These are phyloP conservation scores for Marchantia paleacea DNA, from an alignment of 225 moss, liverwort and hornwort genomes.

Conservation along the genomic window DNA sequence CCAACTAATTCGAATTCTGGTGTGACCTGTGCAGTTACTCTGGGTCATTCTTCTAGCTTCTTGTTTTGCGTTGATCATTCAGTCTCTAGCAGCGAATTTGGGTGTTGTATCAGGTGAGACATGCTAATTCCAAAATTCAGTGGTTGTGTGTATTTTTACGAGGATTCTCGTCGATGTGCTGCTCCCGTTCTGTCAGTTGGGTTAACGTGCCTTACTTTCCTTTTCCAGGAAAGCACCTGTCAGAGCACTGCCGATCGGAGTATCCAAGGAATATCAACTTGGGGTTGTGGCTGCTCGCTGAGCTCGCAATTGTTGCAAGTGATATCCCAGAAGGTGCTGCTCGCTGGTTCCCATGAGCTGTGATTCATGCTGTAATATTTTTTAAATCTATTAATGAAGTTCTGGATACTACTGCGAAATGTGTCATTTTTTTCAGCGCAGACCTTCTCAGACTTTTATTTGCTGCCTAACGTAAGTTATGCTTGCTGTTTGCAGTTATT, in stretches of 20 bases:
- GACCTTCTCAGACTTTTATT: too few relatives aligned
- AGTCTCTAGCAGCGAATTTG: constrained; percentile 51
- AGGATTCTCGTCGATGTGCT: not conserved
- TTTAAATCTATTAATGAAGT: too few relatives aligned
- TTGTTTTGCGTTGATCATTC: constrained; percentile 47
- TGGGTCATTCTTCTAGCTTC: constrained; percentile 55
- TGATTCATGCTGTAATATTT: not conserved
- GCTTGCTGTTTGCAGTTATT: constrained; percentile 32
- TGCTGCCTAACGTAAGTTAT: not conserved
- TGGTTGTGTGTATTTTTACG: not conserved
- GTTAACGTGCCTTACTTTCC: not conserved
- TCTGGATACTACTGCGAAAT: too few relatives aligned
- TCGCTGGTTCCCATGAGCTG: not conserved
- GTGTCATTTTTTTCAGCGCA: too few relatives aligned
- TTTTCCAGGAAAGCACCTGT: constrained; percentile 46
- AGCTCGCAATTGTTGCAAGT: constrained; percentile 52
- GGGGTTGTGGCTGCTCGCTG: constrained; percentile 46
- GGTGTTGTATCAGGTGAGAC: constrained; percentile 49
- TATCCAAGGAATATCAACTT: constrained; percentile 43
- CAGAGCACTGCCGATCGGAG: constrained; percentile 49
- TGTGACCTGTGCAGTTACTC: constrained; percentile 33
- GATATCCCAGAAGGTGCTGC: constrained; percentile 50
- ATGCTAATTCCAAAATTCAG: not conserved
- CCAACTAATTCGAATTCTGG: not conserved
- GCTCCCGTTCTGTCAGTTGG: not conserved